A percentile compares a stretch with the other conserved stretches of the same genome.
Evolutionary conservation across 2,329 filamentous ascomycete species (phyloP).

Genomic region (Botrytis deweyae): DNA sequence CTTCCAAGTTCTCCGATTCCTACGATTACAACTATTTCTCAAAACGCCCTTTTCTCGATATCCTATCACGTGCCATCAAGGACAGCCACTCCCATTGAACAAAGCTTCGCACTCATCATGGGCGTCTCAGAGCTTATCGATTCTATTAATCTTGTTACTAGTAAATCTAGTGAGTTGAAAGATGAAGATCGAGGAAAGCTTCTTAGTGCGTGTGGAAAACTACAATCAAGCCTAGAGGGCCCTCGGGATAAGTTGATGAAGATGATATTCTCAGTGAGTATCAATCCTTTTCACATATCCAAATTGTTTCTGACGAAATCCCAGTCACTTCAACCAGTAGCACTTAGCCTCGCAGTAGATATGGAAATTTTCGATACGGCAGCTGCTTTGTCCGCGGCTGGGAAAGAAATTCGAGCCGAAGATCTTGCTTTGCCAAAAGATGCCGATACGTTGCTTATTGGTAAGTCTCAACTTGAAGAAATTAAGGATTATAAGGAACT

Average conservation of each 20-base stretch:
- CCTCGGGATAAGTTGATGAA: slow-evolving; percentile 6
- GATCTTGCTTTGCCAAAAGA: slow-evolving; percentile 1
- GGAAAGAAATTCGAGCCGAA: slow-evolving; percentile 11
- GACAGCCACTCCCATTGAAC: no score
- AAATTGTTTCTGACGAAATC: background rate
- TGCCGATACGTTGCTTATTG: slow-evolving; percentile 14
- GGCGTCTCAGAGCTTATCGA: slow-evolving; percentile 8
- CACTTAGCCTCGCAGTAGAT: background rate
- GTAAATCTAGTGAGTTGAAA: background rate
- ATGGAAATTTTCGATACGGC: slow-evolving; percentile 18
- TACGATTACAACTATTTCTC: background rate
- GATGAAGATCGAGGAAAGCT: slow-evolving; percentile 9
- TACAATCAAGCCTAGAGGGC: background rate
- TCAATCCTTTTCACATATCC: background rate
- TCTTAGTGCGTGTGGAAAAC: background rate
- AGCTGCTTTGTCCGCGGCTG: background rate
- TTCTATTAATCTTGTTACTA: slow-evolving; percentile 1
- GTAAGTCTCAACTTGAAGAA: background rate
- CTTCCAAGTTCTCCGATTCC: rapidly evolving
- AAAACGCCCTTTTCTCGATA: background rate
- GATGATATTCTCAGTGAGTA: background rate
- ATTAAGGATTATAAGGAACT: background rate
- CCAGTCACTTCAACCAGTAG: slow-evolving; percentile 5
- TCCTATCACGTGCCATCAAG: background rate
- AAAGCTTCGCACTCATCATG: background rate